Evolutionary conservation across 1,284 basidiomycete genomes (phyloP).

Genomic region (Ustilago esculenta): DNA sequence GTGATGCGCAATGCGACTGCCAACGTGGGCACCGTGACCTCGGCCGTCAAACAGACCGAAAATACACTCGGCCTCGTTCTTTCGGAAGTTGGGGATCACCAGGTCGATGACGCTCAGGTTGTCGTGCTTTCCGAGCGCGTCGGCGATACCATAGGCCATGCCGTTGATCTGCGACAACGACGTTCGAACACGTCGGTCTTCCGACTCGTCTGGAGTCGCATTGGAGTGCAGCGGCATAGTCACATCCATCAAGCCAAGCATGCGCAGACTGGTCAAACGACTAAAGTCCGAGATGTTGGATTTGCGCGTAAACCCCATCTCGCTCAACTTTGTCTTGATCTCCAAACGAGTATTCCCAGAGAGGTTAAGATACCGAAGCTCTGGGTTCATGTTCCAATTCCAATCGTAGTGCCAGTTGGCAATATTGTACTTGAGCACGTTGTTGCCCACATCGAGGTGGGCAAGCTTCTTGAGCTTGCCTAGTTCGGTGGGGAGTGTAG

Average conservation of each 20-base stretch:
- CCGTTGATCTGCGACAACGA: conserved; percentile 88
- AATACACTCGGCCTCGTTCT: conserved; percentile 81
- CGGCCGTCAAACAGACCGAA: conserved; percentile 88
- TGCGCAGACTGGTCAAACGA: conserved; percentile 80
- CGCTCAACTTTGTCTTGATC: conserved; percentile 74
- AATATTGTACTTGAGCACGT: conserved; percentile 95
- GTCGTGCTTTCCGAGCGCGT: conserved; percentile 77
- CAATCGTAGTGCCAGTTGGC: conserved; percentile 99
- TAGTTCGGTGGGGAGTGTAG: conserved; percentile 89
- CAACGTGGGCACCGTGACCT: conserved; percentile 70
- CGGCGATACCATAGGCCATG: conserved; percentile 96
- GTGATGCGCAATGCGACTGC: conserved; percentile 72
- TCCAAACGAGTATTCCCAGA: conserved; percentile 89
- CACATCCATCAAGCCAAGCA: conserved; percentile 97
- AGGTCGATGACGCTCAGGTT: conserved; percentile 88
- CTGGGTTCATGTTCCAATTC: conserved; percentile 99
- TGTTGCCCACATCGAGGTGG: conserved; percentile 92
- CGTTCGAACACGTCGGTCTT: conserved; percentile 89
- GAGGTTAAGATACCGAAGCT: conserved; percentile 87
- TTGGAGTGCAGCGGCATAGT: conserved; percentile 73
- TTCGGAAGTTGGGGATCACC: conserved; percentile 87
- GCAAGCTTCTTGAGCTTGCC: conserved; percentile 82
- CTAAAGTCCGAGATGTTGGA: conserved; percentile 82
- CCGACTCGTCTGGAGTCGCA: conserved; percentile 81
- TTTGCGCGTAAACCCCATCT: conserved; percentile 63